Percentiles rank a stretch among this genome's conserved stretches.
Conservation (phyloP, 2,329 filamentous ascomycete species). For the Furcasterigmium sp. region DNA sequence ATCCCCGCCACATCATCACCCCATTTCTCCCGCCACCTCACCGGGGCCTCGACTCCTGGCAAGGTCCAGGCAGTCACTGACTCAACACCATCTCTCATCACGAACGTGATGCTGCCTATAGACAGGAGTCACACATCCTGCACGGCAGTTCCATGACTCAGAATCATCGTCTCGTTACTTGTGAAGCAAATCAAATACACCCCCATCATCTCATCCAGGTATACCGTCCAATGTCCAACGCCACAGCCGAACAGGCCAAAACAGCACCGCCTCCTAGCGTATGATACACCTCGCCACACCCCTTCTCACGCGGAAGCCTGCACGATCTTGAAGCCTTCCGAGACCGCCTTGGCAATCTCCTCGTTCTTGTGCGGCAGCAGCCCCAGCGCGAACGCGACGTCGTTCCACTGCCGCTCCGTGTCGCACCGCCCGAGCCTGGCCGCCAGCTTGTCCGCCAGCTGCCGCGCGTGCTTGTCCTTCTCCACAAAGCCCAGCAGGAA, state of each 20-base stretch:
- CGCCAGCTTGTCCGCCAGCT: conserved; percentile 87
- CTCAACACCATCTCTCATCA: no score
- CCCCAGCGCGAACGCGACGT: conserved; percentile 88
- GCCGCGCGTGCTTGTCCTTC: conserved; percentile 98
- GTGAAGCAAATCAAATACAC: not conserved
- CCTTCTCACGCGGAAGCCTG: conserved; percentile 48
- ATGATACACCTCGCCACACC: not conserved
- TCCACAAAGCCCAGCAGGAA: conserved; percentile 96
- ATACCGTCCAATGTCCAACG: not conserved
- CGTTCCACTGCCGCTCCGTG: conserved; percentile 93
- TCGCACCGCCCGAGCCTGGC: conserved; percentile 81
- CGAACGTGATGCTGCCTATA: no score
- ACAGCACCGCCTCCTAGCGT: no score
- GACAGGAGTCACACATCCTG: no score
- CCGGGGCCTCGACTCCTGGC: no score
- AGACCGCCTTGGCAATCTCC: conserved; percentile 72
- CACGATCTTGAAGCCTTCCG: conserved; percentile 71
- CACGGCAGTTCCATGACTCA: no score
- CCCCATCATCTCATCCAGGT: not conserved
- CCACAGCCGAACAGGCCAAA: no score
- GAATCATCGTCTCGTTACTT: not conserved
- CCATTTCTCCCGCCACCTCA: no score
- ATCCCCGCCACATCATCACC: no score
- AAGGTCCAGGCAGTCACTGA: no score
- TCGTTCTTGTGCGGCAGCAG: conserved; percentile 90